Evolutionary conservation across 2,329 filamentous ascomycete species (phyloP).

Genomic region (Ceratocystis diversiconidia): DNA sequence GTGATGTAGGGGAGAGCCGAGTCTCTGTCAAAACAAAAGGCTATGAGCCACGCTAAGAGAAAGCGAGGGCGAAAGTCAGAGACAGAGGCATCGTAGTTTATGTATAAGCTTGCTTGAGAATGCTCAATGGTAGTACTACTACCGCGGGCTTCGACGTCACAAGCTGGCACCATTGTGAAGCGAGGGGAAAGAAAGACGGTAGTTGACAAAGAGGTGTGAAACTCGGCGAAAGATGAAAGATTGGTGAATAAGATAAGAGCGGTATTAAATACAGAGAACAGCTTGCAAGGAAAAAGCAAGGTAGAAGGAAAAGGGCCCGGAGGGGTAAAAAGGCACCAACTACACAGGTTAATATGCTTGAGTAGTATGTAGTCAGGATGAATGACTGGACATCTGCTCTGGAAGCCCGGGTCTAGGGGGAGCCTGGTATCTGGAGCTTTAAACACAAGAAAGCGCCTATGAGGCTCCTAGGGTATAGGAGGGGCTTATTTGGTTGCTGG

Average conservation of each 20-base stretch:
- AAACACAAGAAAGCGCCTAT: too few relatives aligned
- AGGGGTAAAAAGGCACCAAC: not conserved
- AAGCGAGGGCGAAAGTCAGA: constrained; percentile 19
- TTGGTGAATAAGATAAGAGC: not conserved
- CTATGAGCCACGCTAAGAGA: constrained; percentile 21
- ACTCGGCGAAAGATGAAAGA: not conserved
- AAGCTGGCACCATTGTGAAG: constrained; percentile 14
- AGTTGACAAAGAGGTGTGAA: not conserved
- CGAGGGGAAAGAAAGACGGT: not conserved
- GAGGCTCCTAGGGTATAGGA: too few relatives aligned
- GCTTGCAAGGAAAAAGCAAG: not conserved
- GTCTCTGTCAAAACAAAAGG: constrained; percentile 21
- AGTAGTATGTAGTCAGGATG: not conserved
- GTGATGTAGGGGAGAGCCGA: constrained; percentile 17
- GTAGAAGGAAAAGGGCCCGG: not conserved
- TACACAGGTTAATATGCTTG: not conserved
- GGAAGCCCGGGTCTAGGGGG: too few relatives aligned
- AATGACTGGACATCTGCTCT: not conserved
- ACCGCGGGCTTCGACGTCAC: constrained; percentile 7
- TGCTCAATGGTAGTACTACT: constrained; percentile 5
- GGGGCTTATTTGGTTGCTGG: too few relatives aligned
- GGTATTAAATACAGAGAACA: not conserved
- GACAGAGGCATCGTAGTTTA: constrained; percentile 3
- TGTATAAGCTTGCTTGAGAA: not conserved
- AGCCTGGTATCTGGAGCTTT: too few relatives aligned